These are phyloP conservation scores for Cornus suecica DNA, from an alignment of 148 eudicot genomes.

Conservation along the genomic window DNA sequence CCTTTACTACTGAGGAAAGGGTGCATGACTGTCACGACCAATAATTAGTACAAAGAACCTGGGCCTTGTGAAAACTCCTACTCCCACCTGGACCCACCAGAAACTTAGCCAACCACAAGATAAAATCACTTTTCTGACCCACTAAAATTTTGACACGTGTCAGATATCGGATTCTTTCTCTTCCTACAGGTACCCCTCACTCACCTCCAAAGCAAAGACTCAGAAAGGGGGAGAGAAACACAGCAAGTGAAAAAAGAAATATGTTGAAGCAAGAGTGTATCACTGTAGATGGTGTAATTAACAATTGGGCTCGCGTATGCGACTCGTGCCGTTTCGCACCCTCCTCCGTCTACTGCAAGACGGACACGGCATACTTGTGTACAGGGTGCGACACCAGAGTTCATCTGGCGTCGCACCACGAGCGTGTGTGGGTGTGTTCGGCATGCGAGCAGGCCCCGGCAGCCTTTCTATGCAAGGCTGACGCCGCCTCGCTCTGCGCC, in stretches of 20 bases:
- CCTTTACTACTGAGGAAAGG: background rate
- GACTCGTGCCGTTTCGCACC: conserved; percentile 60
- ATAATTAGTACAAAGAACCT: background rate
- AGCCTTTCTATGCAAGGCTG: conserved; percentile 84
- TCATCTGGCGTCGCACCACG: conserved; percentile 50
- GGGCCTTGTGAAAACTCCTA: background rate
- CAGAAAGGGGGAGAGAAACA: background rate
- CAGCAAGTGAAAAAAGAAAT: background rate
- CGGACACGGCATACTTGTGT: conserved; percentile 63
- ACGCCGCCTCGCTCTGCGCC: conserved; percentile 79
- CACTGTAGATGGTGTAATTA: conserved; percentile 2
- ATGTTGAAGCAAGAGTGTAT: conserved; percentile 59
- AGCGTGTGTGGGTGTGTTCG: conserved; percentile 74
- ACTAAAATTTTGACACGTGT: background rate
- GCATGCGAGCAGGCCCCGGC: conserved; percentile 85
- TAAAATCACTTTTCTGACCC: background rate
- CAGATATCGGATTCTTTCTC: background rate
- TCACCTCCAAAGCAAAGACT: background rate
- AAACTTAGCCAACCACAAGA: background rate
- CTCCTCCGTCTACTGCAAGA: conserved; percentile 56
- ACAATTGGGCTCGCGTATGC: conserved; percentile 49
- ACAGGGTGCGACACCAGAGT: conserved; percentile 51
- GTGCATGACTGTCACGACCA: background rate
- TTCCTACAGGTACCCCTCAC: background rate
- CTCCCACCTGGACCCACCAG: background rate